Percentiles rank a stretch among this genome's conserved stretches.
phyloP scores from a whole-genome alignment of 306 rosid genomes.

The Begonia peltatifolia region DNA sequence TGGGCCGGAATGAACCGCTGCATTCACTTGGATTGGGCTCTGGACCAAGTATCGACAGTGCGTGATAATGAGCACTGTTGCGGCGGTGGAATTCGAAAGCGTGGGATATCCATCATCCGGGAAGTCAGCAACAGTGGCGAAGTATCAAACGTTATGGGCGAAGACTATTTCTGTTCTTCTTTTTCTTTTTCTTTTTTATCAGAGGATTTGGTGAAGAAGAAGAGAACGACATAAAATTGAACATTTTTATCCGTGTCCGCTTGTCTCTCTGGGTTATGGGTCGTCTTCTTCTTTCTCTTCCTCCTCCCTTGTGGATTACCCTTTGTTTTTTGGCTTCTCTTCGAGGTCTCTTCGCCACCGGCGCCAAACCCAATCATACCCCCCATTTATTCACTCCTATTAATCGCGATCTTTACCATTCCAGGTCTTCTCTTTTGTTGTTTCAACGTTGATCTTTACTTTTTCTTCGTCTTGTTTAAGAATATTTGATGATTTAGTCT shows the following conservation, averaged over 20 bases:
- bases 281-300: conserved; percentile 25
- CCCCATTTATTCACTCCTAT: conserved; percentile 25
- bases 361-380: conserved; percentile 27
- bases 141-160: too few species aligned
- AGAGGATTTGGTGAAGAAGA: neutral
- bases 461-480: neutral
- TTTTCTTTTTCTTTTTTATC: too few species aligned
- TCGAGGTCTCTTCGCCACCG: conserved; percentile 22
- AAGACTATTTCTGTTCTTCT: too few species aligned
- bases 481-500: too few species aligned
- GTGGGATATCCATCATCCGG: too few species aligned
- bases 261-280: conserved; percentile 34
- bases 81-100: too few species aligned
- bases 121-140: too few species aligned
- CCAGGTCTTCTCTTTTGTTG: conserved; percentile 33
- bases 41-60: too few species aligned
- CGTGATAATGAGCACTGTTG: too few species aligned
- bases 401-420: conserved; percentile 82
- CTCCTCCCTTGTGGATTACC: conserved; percentile 18
- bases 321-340: conserved; percentile 24
- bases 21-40: too few species aligned
- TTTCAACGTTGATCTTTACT: neutral
- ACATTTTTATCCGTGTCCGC: neutral
- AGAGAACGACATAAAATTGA: neutral
- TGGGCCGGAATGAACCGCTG: too few species aligned